Percentiles rank a stretch among this genome's conserved stretches.
These are phyloP conservation scores for Quercus glauca DNA, from an alignment of 306 rosid genomes.

Conservation along the genomic window DNA sequence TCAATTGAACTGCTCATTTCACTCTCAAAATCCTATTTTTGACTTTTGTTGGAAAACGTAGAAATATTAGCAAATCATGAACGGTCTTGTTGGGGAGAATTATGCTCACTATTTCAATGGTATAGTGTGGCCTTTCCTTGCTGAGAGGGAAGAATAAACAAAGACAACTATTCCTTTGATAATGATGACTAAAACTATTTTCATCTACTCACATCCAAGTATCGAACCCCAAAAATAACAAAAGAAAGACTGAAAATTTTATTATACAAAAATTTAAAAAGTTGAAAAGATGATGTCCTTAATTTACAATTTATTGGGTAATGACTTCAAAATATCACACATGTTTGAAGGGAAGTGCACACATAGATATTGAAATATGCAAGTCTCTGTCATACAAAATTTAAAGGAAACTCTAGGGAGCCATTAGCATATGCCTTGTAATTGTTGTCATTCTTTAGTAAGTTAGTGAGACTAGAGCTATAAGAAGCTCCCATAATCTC, in stretches of 20 bases:
- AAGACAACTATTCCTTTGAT: too few species aligned
- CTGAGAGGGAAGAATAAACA: too few species aligned
- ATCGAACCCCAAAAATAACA: not conserved
- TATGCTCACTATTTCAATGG: too few species aligned
- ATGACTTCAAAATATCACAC: not conserved
- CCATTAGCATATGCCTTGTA: constrained; percentile 26
- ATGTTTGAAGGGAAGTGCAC: not conserved
- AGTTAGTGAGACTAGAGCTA: constrained; percentile 11
- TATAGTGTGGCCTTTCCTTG: too few species aligned
- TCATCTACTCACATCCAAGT: not conserved
- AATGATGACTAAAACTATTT: too few species aligned
- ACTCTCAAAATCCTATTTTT: too few species aligned
- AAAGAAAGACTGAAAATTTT: not conserved
- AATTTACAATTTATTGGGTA: not conserved
- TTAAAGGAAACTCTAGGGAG: not conserved
- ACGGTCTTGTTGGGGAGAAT: too few species aligned
- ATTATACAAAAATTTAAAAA: not conserved
- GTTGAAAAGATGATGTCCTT: not conserved
- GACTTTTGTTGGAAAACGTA: too few species aligned
- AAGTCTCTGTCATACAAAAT: not conserved
- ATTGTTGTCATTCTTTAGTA: constrained; percentile 26
- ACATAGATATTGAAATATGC: not conserved
- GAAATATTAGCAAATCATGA: too few species aligned
- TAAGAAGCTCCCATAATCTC: not conserved
- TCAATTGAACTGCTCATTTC: too few species aligned